Base-by-base conservation (phyloP, 2,329 filamentous ascomycete species). In the Beauveria asiatica region DNA sequence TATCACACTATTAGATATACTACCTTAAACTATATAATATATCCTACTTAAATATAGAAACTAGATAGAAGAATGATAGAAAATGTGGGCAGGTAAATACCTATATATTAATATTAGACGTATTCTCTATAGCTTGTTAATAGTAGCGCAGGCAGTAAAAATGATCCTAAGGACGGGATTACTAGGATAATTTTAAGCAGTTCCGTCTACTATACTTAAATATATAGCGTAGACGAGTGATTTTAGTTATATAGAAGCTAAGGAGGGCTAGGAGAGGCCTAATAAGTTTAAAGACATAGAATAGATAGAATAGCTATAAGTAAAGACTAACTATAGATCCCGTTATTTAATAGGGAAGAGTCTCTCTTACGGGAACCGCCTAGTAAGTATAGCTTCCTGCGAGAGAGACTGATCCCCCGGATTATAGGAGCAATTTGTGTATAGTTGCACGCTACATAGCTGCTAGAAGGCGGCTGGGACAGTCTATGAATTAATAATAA, bases 81-180 rank as follows among this genome's bases (percentile, higher is more conserved):
- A n/a, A n/a, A n/a, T n/a, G n/a, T n/a, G n/a, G n/a, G n/a, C n/a
- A n/a, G n/a, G n/a, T n/a, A n/a, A n/a, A n/a, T n/a, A n/a, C n/a
- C n/a, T n/a, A n/a, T n/a, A n/a, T n/a, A n/a, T n/a, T n/a, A n/a
- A n/a, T n/a, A n/a, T n/a, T n/a, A n/a, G n/a, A n/a, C n/a, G n/a
- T n/a, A n/a, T n/a, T n/a, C n/a, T n/a, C n/a, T n/a, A n/a, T n/a
- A n/a, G n/a, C n/a, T n/a, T n/a, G n/a, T n/a, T n/a, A n/a, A n/a
- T n/a, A n/a, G n/a, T n/a, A n/a, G n/a, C n/a, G n/a, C n/a, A n/a
- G n/a, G n/a, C n/a, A n/a, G n/a, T n/a, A n/a, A n/a, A n/a, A n/a
- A n/a, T n/a, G n/a, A n/a, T n/a, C n/a, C n/a, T n/a, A n/a, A 67
- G 66, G 64, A 71, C 67, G 16, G 67, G 68, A 60, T 65, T 71